Conservation (phyloP, 257 asterid species). For the Ilex asprella region DNA sequence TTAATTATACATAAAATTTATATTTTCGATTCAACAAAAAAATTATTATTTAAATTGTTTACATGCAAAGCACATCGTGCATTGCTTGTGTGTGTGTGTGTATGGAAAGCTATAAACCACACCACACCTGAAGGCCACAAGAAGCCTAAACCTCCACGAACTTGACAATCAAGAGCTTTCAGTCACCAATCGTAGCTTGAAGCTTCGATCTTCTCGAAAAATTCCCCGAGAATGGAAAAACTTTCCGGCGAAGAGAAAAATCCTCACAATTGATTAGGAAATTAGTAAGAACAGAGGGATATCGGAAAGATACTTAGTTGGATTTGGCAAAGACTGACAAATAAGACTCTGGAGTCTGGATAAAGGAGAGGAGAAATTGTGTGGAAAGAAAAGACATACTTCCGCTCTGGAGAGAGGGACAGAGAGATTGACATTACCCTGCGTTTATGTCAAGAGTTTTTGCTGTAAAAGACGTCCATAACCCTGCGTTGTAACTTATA, state of each 20-base stretch:
- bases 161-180: constrained; percentile 19
- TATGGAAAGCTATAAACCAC: background rate
- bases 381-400: constrained; percentile 41
- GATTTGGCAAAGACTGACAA: too few species aligned
- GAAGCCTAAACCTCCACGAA: constrained; percentile 7
- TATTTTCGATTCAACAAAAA: too few species aligned
- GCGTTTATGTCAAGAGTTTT: too few species aligned
- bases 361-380: constrained; percentile 19
- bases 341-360: constrained; percentile 7
- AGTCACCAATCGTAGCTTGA: constrained; percentile 20
- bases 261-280: too few species aligned
- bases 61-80: too few species aligned
- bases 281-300: constrained; percentile 17
- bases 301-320: background rate
- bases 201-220: background rate
- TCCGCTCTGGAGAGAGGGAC: background rate
- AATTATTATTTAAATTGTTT: too few species aligned
- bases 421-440: background rate
- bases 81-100: background rate
- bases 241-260: background rate
- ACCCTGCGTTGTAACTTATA: too few species aligned
- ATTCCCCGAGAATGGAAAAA: background rate
- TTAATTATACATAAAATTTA: too few species aligned
- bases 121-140: constrained; percentile 30
- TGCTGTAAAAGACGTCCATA: too few species aligned